Evolutionary conservation across 2,329 filamentous ascomycete genomes (phyloP), one percentile per base, ranked within the genome.

Genomic region (Neonectria coccinea): DNA sequence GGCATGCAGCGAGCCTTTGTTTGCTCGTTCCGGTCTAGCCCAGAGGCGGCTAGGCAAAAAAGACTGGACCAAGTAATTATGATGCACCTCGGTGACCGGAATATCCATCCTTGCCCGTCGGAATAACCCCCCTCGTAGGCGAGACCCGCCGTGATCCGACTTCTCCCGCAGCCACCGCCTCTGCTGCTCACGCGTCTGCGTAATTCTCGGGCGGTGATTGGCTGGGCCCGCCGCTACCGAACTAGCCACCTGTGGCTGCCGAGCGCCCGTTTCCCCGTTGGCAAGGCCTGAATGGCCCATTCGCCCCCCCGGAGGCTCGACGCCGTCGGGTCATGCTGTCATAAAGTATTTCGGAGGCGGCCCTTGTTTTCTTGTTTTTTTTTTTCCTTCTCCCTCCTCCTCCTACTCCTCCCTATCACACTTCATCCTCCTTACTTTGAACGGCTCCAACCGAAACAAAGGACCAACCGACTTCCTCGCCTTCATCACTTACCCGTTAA

Each of bases 201-300:
- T 79, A 79, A 79, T 79, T 75, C 44, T 62, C 7, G 50, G 10
- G 0, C 11, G 18, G 36, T 79, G 74, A 83, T 84, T 84, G 81
- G 82, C 29, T 16, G 1, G 27, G 3, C n/a, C 4, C 0, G 82
- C 20, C 5, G 27, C n/a, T n/a, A 0, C 8, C 16, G 39, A 39
- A 18, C 48, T 59, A 62, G 73, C 73, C 71, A 73, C 73, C 25
- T 62, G 62, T 69, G 63, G 62, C 66, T 63, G 57, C 56, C 58
- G 62, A 55, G 56, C 62, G 63, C 47, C 61, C 33, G 57, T 67
- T 50, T 42, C 39, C 39, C n/a, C 39, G 39, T 42, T 42, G 11
- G 22, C 20, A 31, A 18, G 36, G 36, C 36, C 36, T 39, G 36
- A 39, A 39, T 39, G 36, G 36, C 20, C 52, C 59, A 59, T 53